Percentiles rank a stretch among this genome's conserved stretches.
Conservation (phyloP, 306 rosid genomes). For the Ziziphus jujuba region DNA sequence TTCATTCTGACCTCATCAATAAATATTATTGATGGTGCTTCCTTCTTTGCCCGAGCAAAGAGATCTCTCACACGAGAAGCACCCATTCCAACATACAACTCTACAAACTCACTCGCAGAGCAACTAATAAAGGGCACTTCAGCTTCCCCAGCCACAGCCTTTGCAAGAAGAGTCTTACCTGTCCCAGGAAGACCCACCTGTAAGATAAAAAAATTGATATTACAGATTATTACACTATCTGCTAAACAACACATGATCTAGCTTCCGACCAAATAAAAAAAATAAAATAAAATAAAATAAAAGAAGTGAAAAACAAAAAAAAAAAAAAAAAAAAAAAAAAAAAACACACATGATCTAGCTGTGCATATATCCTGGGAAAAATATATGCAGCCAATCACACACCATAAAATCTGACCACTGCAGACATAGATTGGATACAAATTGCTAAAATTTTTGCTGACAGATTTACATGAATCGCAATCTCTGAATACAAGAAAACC, state of each 20-base stretch:
- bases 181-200: constrained; percentile 99
- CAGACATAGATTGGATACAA: not conserved
- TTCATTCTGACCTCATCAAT: constrained; percentile 77
- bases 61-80: constrained; percentile 99
- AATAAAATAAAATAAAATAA: too few relatives aligned
- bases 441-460: not conserved
- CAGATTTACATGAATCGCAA: constrained; percentile 15
- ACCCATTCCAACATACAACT: constrained; percentile 99
- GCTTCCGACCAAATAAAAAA: too few relatives aligned
- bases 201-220: constrained; percentile 37
- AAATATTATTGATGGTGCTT: constrained; percentile 90
- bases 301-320: too few relatives aligned
- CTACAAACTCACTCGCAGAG: constrained; percentile 99
- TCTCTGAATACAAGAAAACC: not conserved
- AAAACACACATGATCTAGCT: not conserved
- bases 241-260: not conserved
- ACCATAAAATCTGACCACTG: not conserved
- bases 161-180: constrained; percentile 98
- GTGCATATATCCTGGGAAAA: not conserved
- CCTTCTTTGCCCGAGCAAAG: constrained; percentile 98
- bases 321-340: too few relatives aligned
- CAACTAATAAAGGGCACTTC: constrained; percentile 97
- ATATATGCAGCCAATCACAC: constrained; percentile 17
- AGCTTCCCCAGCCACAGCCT: constrained; percentile 99
- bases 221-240: constrained; percentile 10